Evolutionary conservation across 1,139 yeast species (phyloP).

Genomic region (Magnusiomyces sp.): DNA sequence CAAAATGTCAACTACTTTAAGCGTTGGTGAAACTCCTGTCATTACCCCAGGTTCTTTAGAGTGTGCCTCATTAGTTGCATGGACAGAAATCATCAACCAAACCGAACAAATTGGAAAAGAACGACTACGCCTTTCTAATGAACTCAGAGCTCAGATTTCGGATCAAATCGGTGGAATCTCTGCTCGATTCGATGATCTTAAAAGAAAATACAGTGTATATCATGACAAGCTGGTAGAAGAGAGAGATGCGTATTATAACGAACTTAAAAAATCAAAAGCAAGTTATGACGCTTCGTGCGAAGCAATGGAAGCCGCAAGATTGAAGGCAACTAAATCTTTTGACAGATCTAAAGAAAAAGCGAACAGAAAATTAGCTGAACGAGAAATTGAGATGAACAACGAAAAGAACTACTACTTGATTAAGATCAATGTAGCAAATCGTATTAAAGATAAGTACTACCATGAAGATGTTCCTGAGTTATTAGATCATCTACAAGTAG

Average conservation of each 20-base stretch:
- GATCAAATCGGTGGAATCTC: constrained; percentile 53
- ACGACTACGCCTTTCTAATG: constrained; percentile 50
- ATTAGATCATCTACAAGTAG: constrained; percentile 75
- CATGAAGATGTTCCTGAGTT: constrained; percentile 92
- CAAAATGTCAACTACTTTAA: constrained; percentile 51
- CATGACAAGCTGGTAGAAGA: constrained; percentile 51
- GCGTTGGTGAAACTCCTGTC: constrained; percentile 88
- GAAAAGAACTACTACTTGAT: constrained; percentile 78
- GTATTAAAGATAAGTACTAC: constrained; percentile 84
- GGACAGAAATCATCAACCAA: constrained; percentile 83
- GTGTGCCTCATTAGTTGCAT: constrained; percentile 83
- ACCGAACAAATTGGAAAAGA: constrained; percentile 77
- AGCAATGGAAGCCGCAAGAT: constrained; percentile 70
- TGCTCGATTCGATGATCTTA: constrained; percentile 45
- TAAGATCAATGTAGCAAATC: constrained; percentile 73
- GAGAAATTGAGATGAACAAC: constrained; percentile 73
- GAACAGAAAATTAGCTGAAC: constrained; percentile 50
- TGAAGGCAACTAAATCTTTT: constrained; percentile 51
- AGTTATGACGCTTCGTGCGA: constrained; percentile 74
- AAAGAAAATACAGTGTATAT: constrained; percentile 49
- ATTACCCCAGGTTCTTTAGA: constrained; percentile 94
- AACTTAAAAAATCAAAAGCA: constrained; percentile 61
- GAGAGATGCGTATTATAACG: constrained; percentile 54
- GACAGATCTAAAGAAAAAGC: constrained; percentile 47
- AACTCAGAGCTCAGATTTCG: constrained; percentile 52